Base-by-base conservation (phyloP, 1,284 basidiomycete genomes). In the Pholiota adiposa region DNA sequence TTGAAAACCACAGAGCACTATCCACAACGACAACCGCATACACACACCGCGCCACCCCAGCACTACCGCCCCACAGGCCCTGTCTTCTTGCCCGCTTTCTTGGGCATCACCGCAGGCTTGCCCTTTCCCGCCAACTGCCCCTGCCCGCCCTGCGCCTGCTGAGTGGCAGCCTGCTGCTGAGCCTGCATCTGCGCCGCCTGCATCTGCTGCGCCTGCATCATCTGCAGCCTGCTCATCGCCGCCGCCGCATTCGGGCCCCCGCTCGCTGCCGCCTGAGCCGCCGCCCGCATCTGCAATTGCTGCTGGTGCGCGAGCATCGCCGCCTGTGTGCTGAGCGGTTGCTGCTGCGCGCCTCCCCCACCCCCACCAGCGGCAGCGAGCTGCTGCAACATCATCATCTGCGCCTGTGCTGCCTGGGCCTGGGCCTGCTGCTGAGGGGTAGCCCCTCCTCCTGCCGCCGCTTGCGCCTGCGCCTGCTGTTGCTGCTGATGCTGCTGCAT, bases 41-140 rank as follows among this genome's bases (percentile, higher is more conserved):
- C 18, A 21, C n/a, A 5, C 12, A 4, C 18, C 31, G 34, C 3
- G 5, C 23, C 18, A 9, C 9, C 51, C 16, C 2, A 38, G 16
- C 12, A 12, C 38, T 41, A 53, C 51, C 51, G 31, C 18, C 41
- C 54, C 12, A 55, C 54, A 21, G 55, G 56, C 29, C 62, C 59
- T 27, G 52, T 61, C 60, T 63, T 61, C 53, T 56, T 58, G 49
- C 51, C 40, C 4, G 33, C 61, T 53, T 62, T 62, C 64, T 63
- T 63, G 41, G 58, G 44, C n/a, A 52, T 41, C 25, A 31, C 29
- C 11, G 29, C 5, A 11, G 33, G 52, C 57, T 65, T 67, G 5
- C 50, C 43, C 18, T 29, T 38, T 19, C 57, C 61, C 48, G 61
- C 33, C 16, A 51, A 38, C 55, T 60, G 53, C 34, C 40, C 51